Conservation (phyloP, 768 basidiomycete species). For the Aureoboletus auriporus region DNA sequence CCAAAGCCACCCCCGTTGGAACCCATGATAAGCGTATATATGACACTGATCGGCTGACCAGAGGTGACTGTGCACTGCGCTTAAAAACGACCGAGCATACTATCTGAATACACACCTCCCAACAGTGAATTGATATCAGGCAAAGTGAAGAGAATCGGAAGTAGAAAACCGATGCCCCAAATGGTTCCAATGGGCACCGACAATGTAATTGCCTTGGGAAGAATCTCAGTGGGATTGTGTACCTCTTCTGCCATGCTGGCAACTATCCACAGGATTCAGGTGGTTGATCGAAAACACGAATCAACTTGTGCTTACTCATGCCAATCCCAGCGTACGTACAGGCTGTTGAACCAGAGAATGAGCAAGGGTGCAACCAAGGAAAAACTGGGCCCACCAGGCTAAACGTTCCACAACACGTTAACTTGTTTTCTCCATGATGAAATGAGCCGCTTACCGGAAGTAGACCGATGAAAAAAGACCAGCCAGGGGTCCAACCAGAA, state of each 20-base stretch:
- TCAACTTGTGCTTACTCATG: slow-evolving; percentile 42
- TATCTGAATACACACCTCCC: slow-evolving; percentile 35
- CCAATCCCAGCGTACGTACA: slow-evolving; percentile 59
- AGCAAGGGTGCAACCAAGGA: not conserved
- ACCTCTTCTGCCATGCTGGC: slow-evolving; percentile 70
- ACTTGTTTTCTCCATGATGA: not conserved
- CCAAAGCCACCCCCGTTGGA: slow-evolving; percentile 60
- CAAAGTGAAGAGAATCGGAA: slow-evolving; percentile 63
- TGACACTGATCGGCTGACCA: slow-evolving; percentile 62
- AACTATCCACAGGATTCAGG: slow-evolving; percentile 32
- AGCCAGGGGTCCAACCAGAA: slow-evolving; percentile 66
- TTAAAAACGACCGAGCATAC: not conserved
- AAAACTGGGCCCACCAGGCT: slow-evolving; percentile 25
- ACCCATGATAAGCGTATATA: slow-evolving; percentile 61
- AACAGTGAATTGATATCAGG: slow-evolving; percentile 54
- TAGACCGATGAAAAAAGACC: slow-evolving; percentile 66
- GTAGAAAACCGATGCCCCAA: slow-evolving; percentile 49
- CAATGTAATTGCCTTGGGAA: slow-evolving; percentile 53
- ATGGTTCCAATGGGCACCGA: slow-evolving; percentile 51
- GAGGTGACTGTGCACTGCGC: slow-evolving; percentile 39
- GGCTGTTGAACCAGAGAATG: slow-evolving; percentile 29
- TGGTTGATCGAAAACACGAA: not conserved
- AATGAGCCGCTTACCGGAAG: slow-evolving; percentile 41
- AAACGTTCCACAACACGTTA: not conserved
- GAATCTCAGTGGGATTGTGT: slow-evolving; percentile 48